Evolutionary conservation across 768 basidiomycete genomes (phyloP), one percentile per base, ranked within the genome.

Genomic region (Termitomyces sp.): DNA sequence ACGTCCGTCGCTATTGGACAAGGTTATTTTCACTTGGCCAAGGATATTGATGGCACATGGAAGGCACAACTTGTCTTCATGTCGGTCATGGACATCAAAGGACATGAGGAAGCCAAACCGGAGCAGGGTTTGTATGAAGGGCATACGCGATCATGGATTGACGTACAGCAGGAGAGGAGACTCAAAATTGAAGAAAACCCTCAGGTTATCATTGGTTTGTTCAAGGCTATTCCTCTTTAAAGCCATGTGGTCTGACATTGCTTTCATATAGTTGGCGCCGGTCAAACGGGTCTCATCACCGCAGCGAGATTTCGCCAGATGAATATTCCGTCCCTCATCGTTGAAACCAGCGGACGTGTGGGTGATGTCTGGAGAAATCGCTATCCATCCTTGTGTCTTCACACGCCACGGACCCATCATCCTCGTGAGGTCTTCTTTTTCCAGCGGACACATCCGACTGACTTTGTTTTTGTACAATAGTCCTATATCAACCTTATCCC

Each of bases 291-390:
- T 0, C 70, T 91, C 7, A 79, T 76, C 41, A 63, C 84, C 5
- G 85, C 85, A 1, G 84, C 86, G 3, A 74, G 86, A 20, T 71
- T 90, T 54, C 82, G 82, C 61, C 72, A 72, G 45, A 71, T 88
- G 49, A 82, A 77, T 13, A 70, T 90, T 13, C 61, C 72, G 3
- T 70, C 76, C 2, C 68, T 91, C 10, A 68, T 88, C 14, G 70
- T 89, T 30, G 88, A 91, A 62, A 74, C 72, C 61, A 79, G 84
- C 53, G 48, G 70, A 6, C 70, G 80, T 3, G 65, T 86, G 1
- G 86, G 86, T 0, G 84, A 87, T 61, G 79, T 77, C 61, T 86
- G 85, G 86, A 72, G 83, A 56, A 74, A 80, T 48, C 75, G 87
- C 13, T 80, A 81, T 62, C 72, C 73, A 3, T 71, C 72, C 0